phyloP scores from a whole-genome alignment of 768 basidiomycete species.

The Suillus cothurnatus region DNA sequence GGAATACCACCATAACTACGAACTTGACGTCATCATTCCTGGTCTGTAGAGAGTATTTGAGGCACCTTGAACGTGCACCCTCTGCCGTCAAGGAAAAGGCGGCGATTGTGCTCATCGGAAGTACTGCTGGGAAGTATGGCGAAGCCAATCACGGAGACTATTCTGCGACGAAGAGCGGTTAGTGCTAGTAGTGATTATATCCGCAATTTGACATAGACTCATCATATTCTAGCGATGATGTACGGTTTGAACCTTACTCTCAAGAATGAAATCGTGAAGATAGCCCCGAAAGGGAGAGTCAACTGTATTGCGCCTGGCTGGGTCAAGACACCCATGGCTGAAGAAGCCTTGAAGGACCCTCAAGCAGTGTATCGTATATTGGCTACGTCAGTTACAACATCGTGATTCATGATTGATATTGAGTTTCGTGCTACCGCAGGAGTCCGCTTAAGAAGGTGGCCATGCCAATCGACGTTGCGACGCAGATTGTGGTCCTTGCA shows the following conservation, averaged over 20 bases:
- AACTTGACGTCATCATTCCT: constrained; percentile 73
- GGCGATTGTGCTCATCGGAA: constrained; percentile 66
- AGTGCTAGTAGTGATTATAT: constrained; percentile 31
- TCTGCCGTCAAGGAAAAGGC: constrained; percentile 53
- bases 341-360: constrained; percentile 56
- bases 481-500: constrained; percentile 62
- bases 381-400: constrained; percentile 55
- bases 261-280: constrained; percentile 82
- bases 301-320: constrained; percentile 72
- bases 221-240: constrained; percentile 56
- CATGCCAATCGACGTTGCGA: constrained; percentile 61
- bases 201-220: neutral
- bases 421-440: constrained; percentile 34
- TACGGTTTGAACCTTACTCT: constrained; percentile 66
- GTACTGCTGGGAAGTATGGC: constrained; percentile 73
- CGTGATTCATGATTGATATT: neutral
- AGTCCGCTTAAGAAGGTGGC: constrained; percentile 74
- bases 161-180: constrained; percentile 70
- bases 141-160: constrained; percentile 71
- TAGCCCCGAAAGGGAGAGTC: constrained; percentile 70
- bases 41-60: constrained; percentile 61
- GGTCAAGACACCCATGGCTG: constrained; percentile 66
- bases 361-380: constrained; percentile 55
- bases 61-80: constrained; percentile 40
- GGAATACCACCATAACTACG: constrained; percentile 60